Percentiles rank a stretch among this genome's conserved stretches.
phyloP scores from a whole-genome alignment of 257 asterid species.

The Penstemon newberryi region DNA sequence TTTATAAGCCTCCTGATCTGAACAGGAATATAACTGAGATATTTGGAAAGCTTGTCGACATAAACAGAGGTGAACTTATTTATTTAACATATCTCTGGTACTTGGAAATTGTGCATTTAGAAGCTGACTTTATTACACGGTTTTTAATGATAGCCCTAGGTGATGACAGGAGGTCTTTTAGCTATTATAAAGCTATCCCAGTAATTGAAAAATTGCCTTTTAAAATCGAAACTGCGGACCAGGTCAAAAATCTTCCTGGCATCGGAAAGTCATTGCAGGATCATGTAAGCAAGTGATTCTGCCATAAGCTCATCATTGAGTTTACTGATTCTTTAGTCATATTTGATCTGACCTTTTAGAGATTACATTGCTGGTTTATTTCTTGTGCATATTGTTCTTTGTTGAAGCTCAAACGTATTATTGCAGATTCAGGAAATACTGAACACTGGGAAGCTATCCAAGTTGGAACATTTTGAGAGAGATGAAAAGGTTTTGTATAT shows the following conservation, averaged over 20 bases:
- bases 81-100: slow-evolving; percentile 15
- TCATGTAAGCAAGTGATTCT: slow-evolving; percentile 59
- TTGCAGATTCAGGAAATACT: slow-evolving; percentile 95
- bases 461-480: slow-evolving; percentile 88
- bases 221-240: slow-evolving; percentile 76
- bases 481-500: slow-evolving; percentile 77
- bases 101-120: slow-evolving; percentile 21
- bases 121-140: slow-evolving; percentile 23
- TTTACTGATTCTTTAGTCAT: slow-evolving; percentile 20
- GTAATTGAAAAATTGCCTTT: slow-evolving; percentile 93
- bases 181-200: slow-evolving; percentile 86
- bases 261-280: slow-evolving; percentile 92
- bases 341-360: slow-evolving; percentile 18
- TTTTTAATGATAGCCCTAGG: slow-evolving; percentile 68
- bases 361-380: slow-evolving; percentile 17
- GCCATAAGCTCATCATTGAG: slow-evolving; percentile 8
- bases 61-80: slow-evolving; percentile 71
- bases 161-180: slow-evolving; percentile 91
- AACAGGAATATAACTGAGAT: slow-evolving; percentile 76
- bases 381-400: slow-evolving; percentile 24
- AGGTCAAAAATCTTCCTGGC: slow-evolving; percentile 79
- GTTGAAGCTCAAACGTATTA: slow-evolving; percentile 29
- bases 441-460: slow-evolving; percentile 86
- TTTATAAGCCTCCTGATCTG: slow-evolving; percentile 85
- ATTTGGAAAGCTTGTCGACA: slow-evolving; percentile 86